Conservation (phyloP, 495 filamentous ascomycete genomes). For the Xylaria bambusicola region DNA sequence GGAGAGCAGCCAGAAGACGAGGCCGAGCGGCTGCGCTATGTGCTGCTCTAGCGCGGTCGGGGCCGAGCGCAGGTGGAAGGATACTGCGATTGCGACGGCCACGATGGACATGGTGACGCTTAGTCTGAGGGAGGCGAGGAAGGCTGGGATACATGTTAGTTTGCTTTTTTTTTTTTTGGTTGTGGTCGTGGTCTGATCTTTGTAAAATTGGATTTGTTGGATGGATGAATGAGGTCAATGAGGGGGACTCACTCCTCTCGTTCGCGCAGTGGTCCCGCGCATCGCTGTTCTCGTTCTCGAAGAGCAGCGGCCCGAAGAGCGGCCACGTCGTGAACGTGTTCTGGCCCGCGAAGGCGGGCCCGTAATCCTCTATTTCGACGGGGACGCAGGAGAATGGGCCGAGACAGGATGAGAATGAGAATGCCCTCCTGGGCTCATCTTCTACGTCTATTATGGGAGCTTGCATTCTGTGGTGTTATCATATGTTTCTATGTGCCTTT, state of each 20-base stretch:
- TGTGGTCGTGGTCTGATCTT: background rate
- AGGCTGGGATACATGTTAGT: constrained; percentile 45
- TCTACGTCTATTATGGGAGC: constrained; percentile 22
- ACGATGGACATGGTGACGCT: constrained; percentile 91
- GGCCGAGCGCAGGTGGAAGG: constrained; percentile 81
- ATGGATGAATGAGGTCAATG: background rate
- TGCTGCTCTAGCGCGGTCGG: constrained; percentile 69
- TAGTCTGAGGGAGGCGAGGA: constrained; percentile 92
- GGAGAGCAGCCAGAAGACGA: constrained; percentile 84
- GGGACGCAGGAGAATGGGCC: constrained; percentile 22
- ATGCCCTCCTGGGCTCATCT: constrained; percentile 1
- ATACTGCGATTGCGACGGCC: constrained; percentile 83
- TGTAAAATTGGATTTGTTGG: background rate
- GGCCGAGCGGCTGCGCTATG: constrained; percentile 80
- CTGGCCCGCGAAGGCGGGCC: constrained; percentile 36
- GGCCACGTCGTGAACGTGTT: constrained; percentile 67
- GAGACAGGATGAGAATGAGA: constrained; percentile 18
- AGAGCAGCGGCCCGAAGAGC: constrained; percentile 74
- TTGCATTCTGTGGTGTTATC: constrained; percentile 25
- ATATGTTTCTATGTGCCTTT: too few species aligned
- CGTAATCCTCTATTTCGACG: constrained; percentile 20
- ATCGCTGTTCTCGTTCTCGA: constrained; percentile 86
- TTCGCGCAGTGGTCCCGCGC: constrained; percentile 82
- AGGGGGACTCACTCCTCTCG: constrained; percentile 63
- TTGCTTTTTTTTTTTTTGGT: background rate